These are phyloP conservation scores for Mortierella sp. DNA, from an alignment of 371 early-diverging fungal genomes.

Conservation along the genomic window DNA sequence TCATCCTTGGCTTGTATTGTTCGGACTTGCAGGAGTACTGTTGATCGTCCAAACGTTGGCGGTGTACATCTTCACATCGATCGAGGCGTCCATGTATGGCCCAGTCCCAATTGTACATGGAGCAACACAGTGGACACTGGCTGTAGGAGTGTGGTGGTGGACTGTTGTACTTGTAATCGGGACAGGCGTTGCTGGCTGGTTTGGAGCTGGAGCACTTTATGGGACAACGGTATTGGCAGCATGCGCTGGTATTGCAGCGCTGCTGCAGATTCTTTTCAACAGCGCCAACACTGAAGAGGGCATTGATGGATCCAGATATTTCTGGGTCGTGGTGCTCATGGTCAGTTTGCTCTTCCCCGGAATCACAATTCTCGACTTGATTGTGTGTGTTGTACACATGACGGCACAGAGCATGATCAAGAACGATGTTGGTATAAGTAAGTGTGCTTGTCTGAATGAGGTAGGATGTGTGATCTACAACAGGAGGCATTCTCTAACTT, in stretches of 20 bases:
- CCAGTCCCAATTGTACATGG: constrained; percentile 29
- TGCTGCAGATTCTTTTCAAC: constrained; percentile 29
- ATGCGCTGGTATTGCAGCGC: constrained; percentile 25
- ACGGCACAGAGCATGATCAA: constrained; percentile 26
- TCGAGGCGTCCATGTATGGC: constrained; percentile 22
- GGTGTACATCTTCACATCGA: constrained; percentile 21
- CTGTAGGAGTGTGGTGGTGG: constrained; percentile 53
- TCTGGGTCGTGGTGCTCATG: constrained; percentile 24
- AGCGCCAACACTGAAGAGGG: constrained; percentile 4
- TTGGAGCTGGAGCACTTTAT: constrained; percentile 35
- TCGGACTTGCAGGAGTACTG: constrained; percentile 14
- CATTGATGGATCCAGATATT: constrained; percentile 3
- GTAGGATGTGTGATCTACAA: too few relatives aligned
- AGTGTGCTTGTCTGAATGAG: neutral
- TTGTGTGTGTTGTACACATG: constrained; percentile 11
- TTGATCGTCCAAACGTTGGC: constrained; percentile 30
- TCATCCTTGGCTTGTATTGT: constrained; percentile 30
- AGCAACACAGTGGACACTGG: constrained; percentile 38
- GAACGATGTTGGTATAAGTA: constrained; percentile 22
- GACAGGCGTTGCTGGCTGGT: constrained; percentile 33
- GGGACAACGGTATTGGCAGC: constrained; percentile 22
- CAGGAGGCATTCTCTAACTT: too few relatives aligned
- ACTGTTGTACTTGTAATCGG: constrained; percentile 23
- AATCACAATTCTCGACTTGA: constrained; percentile 22
- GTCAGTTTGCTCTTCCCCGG: constrained; percentile 18